A percentile compares a stretch with the other conserved stretches of the same genome.
These are phyloP conservation scores for Talinum fruticosum DNA, from an alignment of 148 eudicot genomes.

Conservation along the genomic window DNA sequence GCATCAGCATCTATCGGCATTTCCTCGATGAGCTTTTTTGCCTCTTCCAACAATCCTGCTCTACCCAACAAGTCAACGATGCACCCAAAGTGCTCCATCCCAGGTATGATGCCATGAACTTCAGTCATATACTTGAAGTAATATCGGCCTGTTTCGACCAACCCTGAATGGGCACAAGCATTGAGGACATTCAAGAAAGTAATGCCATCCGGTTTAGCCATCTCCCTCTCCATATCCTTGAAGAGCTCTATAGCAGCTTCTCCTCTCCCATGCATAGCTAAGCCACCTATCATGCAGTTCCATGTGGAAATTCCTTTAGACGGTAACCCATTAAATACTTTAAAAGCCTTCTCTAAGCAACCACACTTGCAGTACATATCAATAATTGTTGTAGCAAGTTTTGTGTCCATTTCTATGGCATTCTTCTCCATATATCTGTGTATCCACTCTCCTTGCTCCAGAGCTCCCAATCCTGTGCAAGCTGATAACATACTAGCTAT, in stretches of 20 bases:
- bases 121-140: constrained; percentile 57
- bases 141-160: constrained; percentile 49
- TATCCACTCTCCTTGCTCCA: constrained; percentile 59
- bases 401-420: constrained; percentile 49
- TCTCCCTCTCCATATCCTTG: constrained; percentile 48
- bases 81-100: constrained; percentile 68
- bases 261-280: constrained; percentile 65
- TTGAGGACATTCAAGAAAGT: constrained; percentile 61
- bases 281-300: constrained; percentile 79
- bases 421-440: constrained; percentile 38
- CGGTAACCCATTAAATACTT: constrained; percentile 39
- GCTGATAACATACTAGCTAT: constrained; percentile 79
- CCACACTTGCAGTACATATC: constrained; percentile 83
- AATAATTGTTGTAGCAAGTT: constrained; percentile 52
- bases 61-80: constrained; percentile 71
- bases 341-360: constrained; percentile 51
- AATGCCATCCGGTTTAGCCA: constrained; percentile 46
- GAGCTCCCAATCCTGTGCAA: constrained; percentile 61
- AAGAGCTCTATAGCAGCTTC: constrained; percentile 58
- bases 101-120: constrained; percentile 45
- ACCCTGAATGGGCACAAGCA: constrained; percentile 73
- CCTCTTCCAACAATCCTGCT: constrained; percentile 61
- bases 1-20: constrained; percentile 64
- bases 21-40: constrained; percentile 42
- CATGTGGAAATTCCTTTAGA: constrained; percentile 59